These are phyloP conservation scores for Trichothecium roseum DNA, from an alignment of 2,329 filamentous ascomycete species.

Conservation along the genomic window DNA sequence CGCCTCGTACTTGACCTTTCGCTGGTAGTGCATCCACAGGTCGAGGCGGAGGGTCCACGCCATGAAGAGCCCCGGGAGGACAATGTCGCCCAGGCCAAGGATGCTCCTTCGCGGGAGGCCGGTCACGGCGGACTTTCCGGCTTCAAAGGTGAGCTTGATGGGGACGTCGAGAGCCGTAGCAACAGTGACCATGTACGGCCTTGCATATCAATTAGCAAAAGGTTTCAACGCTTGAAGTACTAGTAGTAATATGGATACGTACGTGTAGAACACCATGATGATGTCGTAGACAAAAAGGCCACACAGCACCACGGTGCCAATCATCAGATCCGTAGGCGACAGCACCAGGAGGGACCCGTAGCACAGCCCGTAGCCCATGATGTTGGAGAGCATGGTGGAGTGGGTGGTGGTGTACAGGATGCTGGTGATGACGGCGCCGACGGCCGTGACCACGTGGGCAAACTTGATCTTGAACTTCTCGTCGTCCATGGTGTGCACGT, in stretches of 20 bases:
- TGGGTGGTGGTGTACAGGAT: constrained; percentile 58
- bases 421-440: constrained; percentile 42
- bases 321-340: constrained; percentile 80
- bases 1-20: constrained; percentile 43
- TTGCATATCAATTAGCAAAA: constrained; percentile 15
- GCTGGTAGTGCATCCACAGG: constrained; percentile 71
- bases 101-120: constrained; percentile 49
- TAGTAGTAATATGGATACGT: constrained; percentile 18
- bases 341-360: constrained; percentile 75
- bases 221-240: no score
- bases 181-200: constrained; percentile 76
- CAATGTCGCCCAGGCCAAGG: constrained; percentile 89
- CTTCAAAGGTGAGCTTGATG: constrained; percentile 75
- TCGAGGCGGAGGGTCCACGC: constrained; percentile 86
- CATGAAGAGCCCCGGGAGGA: constrained; percentile 85
- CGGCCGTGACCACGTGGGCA: constrained; percentile 43
- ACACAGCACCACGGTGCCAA: constrained; percentile 64
- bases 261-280: constrained; percentile 81
- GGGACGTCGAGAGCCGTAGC: constrained; percentile 84
- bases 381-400: constrained; percentile 58
- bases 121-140: constrained; percentile 32
- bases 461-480: constrained; percentile 42
- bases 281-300: constrained; percentile 94
- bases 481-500: constrained; percentile 38
- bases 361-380: constrained; percentile 78